A percentile compares a stretch with the other conserved stretches of the same genome.
Conservation (phyloP, 352 stramenopile genomes). For the Phytophthora parvispora region DNA sequence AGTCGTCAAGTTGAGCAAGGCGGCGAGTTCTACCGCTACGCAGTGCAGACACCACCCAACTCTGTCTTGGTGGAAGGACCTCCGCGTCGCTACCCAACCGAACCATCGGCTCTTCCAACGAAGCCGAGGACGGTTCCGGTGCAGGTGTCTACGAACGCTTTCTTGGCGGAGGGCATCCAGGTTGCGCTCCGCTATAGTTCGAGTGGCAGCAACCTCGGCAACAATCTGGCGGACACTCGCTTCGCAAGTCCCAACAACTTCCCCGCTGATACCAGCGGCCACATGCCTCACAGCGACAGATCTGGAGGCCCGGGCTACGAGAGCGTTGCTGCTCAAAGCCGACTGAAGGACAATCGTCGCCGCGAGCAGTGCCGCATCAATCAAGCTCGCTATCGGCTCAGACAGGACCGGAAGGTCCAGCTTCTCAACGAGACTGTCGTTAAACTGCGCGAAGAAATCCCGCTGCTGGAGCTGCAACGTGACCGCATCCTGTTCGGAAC, state of each 20-base stretch:
- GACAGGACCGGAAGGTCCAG: slow-evolving; percentile 2
- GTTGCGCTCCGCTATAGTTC: neutral
- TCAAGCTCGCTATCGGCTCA: slow-evolving; percentile 15
- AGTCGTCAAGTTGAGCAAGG: neutral
- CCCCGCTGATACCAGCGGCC: neutral
- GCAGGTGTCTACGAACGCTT: neutral
- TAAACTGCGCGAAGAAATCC: slow-evolving; percentile 7
- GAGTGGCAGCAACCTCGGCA: neutral
- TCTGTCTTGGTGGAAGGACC: neutral
- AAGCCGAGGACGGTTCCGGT: neutral
- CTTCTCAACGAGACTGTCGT: slow-evolving; percentile 8
- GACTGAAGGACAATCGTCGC: slow-evolving; percentile 8
- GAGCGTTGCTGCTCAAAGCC: neutral
- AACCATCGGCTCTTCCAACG: neutral
- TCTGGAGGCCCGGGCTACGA: no score
- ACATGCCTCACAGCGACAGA: neutral
- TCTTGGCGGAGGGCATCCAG: neutral
- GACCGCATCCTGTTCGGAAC: slow-evolving; percentile 1
- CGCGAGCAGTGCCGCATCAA: slow-evolving; percentile 23
- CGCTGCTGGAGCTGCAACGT: slow-evolving; percentile 17
- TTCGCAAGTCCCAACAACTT: neutral
- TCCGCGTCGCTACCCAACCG: neutral
- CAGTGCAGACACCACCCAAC: neutral
- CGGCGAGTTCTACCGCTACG: neutral
- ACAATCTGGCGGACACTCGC: neutral